These are phyloP conservation scores for Arxiozyma heterogenica DNA, from an alignment of 1,139 yeast genomes.

Conservation along the genomic window DNA sequence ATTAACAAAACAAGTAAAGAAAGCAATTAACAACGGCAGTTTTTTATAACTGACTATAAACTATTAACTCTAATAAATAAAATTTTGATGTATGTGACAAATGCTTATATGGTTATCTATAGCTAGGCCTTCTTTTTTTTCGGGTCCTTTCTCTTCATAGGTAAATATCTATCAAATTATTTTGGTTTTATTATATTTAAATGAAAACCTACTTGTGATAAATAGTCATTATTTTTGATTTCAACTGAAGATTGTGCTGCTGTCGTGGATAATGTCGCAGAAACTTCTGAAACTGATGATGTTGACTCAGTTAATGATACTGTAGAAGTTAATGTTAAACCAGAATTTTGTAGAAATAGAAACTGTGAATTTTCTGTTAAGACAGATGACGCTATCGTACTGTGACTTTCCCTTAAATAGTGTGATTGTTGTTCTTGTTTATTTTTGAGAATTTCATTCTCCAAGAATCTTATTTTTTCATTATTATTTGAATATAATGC, in stretches of 20 bases:
- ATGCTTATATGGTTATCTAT: not conserved
- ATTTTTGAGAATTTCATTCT: not conserved
- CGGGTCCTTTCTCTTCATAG: not conserved
- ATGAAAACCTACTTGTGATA: constrained; percentile 1
- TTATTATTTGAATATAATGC: constrained; percentile 5
- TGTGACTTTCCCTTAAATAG: not conserved
- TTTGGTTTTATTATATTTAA: constrained; percentile 5
- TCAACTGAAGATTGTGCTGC: not conserved
- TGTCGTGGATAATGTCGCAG: not conserved
- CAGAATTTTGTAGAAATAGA: not conserved
- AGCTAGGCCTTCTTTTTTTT: too few species aligned
- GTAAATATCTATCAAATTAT: not conserved
- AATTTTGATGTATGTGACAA: not conserved
- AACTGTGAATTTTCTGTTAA: not conserved
- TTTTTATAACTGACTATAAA: too few species aligned
- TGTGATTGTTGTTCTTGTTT: not conserved
- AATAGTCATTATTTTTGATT: not conserved
- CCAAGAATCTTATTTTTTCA: not conserved
- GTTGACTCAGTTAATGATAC: not conserved
- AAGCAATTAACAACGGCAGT: too few species aligned
- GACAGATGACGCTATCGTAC: not conserved
- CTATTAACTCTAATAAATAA: too few species aligned
- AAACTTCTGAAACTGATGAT: not conserved
- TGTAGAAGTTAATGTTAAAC: not conserved
- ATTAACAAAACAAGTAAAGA: not conserved